Evolutionary conservation across 1,284 basidiomycete genomes (phyloP).

Genomic region (Ustilago cynodontis): DNA sequence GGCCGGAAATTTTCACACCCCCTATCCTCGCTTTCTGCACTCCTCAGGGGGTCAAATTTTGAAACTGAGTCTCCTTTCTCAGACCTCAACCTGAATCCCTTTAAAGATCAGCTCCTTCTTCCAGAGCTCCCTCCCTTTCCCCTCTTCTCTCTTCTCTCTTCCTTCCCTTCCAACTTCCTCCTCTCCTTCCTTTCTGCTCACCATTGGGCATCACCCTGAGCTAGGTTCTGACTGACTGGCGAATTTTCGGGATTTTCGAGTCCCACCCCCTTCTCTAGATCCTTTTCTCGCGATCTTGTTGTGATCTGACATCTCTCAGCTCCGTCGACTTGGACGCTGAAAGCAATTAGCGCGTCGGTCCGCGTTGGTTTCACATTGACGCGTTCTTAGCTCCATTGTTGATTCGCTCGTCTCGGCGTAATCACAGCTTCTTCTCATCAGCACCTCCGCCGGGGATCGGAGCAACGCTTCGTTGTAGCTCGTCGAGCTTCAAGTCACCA

Average conservation of each 20-base stretch:
- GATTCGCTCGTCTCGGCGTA: not conserved
- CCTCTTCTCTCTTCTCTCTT: not conserved
- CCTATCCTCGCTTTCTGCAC: not conserved
- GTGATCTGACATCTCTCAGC: not conserved
- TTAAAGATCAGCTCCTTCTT: not conserved
- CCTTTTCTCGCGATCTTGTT: not conserved
- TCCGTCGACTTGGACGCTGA: not conserved
- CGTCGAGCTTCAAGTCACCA: not conserved
- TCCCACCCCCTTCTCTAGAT: not conserved
- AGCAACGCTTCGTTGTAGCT: not conserved
- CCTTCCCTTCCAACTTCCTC: not conserved
- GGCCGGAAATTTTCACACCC: too few species aligned
- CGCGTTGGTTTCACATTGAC: constrained; percentile 8
- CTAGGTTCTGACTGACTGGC: not conserved
- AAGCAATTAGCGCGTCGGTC: constrained; percentile 14
- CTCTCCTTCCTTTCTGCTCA: not conserved
- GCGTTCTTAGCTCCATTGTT: not conserved
- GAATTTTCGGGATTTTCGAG: not conserved
- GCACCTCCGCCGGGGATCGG: not conserved
- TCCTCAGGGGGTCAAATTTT: too few species aligned
- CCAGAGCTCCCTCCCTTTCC: not conserved
- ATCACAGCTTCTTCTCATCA: constrained; percentile 2
- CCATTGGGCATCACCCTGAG: not conserved
- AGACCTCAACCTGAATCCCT: constrained; percentile 1
- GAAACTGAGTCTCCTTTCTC: not conserved